Percentiles rank a stretch among this genome's conserved stretches.
Conservation (phyloP, 208 protist species). For the Leishmania major region DNA sequence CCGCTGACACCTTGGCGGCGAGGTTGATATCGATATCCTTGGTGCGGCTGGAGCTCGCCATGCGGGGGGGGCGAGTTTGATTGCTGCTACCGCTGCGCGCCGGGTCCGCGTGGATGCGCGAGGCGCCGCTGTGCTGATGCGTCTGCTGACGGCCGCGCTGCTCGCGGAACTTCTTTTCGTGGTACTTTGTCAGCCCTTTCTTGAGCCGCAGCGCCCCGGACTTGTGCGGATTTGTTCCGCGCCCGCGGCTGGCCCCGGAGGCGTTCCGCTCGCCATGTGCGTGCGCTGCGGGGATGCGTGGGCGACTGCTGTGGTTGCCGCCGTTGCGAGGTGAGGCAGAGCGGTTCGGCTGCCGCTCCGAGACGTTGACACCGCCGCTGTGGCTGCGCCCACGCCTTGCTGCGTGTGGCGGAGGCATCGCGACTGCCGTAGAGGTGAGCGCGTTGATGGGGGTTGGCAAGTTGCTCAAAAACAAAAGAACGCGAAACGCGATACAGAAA, state of each 20-base stretch:
- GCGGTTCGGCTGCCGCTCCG: too few relatives aligned
- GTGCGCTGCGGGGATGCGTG: neutral
- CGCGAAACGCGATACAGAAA: conserved; percentile 11
- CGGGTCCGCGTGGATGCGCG: neutral
- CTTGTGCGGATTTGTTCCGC: conserved; percentile 9
- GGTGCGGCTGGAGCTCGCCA: conserved; percentile 47
- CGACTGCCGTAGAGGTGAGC: neutral
- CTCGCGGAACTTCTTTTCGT: conserved; percentile 57
- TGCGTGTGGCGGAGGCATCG: conserved; percentile 31
- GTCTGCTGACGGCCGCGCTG: conserved; percentile 34
- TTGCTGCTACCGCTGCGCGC: neutral
- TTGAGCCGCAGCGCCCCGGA: conserved; percentile 39
- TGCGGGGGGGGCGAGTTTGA: neutral
- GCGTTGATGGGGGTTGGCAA: neutral
- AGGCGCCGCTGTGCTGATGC: neutral
- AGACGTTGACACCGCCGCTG: neutral
- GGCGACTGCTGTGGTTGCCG: neutral
- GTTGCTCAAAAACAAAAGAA: neutral
- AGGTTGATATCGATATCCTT: conserved; percentile 79
- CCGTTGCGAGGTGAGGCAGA: neutral
- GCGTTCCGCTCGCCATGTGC: neutral
- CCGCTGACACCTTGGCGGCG: conserved; percentile 73
- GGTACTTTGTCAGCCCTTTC: conserved; percentile 61
- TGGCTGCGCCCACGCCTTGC: conserved; percentile 27
- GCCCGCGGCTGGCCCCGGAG: too few relatives aligned